A percentile compares a stretch with the other conserved stretches of the same genome.
These are phyloP conservation scores for Fagopyrum homotropicum DNA, from an alignment of 148 eudicot species.

Conservation along the genomic window DNA sequence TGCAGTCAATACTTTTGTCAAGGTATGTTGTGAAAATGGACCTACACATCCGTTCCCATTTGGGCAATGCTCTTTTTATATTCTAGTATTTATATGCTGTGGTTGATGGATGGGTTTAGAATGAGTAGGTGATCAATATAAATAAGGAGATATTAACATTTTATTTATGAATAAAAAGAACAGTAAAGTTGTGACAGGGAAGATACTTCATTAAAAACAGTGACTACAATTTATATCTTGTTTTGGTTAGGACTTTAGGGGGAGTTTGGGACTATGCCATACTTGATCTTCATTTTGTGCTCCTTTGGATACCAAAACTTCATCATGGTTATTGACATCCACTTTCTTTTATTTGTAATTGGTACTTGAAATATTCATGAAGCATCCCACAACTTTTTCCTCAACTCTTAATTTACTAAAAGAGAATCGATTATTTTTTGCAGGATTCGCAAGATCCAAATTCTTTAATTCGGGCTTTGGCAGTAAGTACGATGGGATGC, in stretches of 20 bases:
- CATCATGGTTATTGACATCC: neutral
- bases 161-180: neutral
- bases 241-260: neutral
- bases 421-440: constrained; percentile 13
- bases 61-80: neutral
- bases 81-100: neutral
- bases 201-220: neutral
- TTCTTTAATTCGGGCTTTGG: constrained; percentile 94
- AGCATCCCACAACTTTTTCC: constrained; percentile 2
- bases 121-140: neutral
- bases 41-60: neutral
- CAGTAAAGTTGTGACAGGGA: neutral
- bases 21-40: constrained; percentile 37
- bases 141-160: neutral
- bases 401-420: neutral
- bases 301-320: neutral
- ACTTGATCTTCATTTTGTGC: neutral
- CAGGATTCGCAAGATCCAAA: constrained; percentile 99
- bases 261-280: neutral
- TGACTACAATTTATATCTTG: neutral
- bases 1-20: constrained; percentile 97
- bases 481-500: constrained; percentile 99
- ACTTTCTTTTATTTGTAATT: neutral
- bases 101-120: neutral
- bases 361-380: neutral